phyloP scores from a whole-genome alignment of 2,329 filamentous ascomycete species.

The Emergomyces pasteurianus region DNA sequence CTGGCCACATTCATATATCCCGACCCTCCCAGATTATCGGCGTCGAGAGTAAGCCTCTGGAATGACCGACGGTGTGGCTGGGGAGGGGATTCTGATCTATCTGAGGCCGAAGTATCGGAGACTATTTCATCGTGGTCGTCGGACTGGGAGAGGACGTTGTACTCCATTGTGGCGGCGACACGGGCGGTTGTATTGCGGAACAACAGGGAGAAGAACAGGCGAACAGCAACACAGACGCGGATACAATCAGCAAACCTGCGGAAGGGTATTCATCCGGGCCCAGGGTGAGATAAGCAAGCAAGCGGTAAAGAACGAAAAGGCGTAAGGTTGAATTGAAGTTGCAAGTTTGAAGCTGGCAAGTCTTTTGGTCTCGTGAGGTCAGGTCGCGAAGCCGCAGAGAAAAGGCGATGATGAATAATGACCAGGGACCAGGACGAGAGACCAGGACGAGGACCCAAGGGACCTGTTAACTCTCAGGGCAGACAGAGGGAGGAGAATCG shows the following conservation, averaged over 20 bases:
- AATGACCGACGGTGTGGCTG: conserved; percentile 17
- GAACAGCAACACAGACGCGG: neutral
- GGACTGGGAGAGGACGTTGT: conserved; percentile 32
- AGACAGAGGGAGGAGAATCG: neutral
- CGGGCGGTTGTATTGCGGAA: neutral
- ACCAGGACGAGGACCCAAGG: too few relatives aligned
- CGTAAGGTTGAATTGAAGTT: too few relatives aligned
- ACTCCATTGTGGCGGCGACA: conserved; percentile 24
- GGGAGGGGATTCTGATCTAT: conserved; percentile 22
- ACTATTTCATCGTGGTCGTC: conserved; percentile 28
- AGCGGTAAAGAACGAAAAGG: neutral
- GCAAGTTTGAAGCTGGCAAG: neutral
- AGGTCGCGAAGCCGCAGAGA: neutral
- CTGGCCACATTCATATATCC: conserved; percentile 19
- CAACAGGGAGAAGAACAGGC: neutral
- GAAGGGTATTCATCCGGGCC: neutral
- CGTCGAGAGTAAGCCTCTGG: conserved; percentile 20
- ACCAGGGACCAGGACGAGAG: neutral
- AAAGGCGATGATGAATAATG: too few relatives aligned
- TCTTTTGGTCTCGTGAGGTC: neutral
- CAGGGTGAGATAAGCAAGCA: neutral
- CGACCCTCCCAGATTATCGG: conserved; percentile 21
- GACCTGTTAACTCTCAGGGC: too few relatives aligned
- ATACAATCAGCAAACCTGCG: neutral
- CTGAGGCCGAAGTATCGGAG: conserved; percentile 25